These are phyloP conservation scores for Trifolium repens DNA, from an alignment of 306 rosid genomes.

Conservation along the genomic window DNA sequence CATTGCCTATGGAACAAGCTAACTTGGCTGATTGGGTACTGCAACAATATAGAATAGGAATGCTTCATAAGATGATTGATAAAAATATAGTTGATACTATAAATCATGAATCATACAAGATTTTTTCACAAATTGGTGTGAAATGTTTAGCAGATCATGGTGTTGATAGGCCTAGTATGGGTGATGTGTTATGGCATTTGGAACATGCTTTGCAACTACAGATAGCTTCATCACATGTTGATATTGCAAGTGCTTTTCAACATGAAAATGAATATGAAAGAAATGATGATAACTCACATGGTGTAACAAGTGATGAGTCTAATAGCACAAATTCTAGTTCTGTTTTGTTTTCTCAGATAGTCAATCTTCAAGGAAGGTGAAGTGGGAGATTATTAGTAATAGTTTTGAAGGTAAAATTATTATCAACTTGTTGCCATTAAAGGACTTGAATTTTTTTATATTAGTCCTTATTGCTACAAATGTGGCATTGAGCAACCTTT, in stretches of 20 bases:
- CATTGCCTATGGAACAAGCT: constrained; percentile 64
- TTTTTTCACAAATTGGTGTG: constrained; percentile 59
- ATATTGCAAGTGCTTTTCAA: constrained; percentile 22
- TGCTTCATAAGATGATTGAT: constrained; percentile 56
- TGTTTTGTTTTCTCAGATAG: constrained; percentile 52
- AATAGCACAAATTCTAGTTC: constrained; percentile 34
- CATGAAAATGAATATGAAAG: constrained; percentile 15
- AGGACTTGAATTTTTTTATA: background rate
- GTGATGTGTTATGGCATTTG: constrained; percentile 89
- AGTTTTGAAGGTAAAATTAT: background rate
- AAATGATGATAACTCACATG: constrained; percentile 26
- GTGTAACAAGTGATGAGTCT: constrained; percentile 37
- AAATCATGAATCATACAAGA: constrained; percentile 51
- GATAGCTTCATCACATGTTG: constrained; percentile 47
- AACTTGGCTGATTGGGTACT: constrained; percentile 78
- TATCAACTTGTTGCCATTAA: background rate
- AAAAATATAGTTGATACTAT: constrained; percentile 47
- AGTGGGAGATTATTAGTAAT: background rate
- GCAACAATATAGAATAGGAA: constrained; percentile 55
- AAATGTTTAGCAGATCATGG: constrained; percentile 70
- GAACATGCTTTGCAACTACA: constrained; percentile 76
- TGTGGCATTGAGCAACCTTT: constrained; percentile 10
- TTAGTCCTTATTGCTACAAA: background rate
- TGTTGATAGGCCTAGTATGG: constrained; percentile 78
- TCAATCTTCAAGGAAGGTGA: constrained; percentile 56